phyloP scores from a whole-genome alignment of 2,329 filamentous ascomycete genomes.

The Beauveria varroae region DNA sequence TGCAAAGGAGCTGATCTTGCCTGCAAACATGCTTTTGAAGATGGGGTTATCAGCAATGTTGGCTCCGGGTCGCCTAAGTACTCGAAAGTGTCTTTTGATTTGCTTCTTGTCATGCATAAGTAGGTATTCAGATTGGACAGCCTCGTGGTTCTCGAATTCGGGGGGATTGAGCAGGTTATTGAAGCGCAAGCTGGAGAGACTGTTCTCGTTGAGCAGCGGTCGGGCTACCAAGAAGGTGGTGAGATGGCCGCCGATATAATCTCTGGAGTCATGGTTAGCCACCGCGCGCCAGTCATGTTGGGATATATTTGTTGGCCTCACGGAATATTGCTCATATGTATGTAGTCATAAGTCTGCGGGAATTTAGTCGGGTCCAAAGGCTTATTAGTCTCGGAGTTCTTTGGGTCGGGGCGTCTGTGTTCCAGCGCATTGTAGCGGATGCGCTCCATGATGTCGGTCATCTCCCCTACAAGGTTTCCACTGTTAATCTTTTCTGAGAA shows the following conservation, averaged over 20 bases:
- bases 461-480: slow-evolving; percentile 24
- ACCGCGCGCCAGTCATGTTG: neutral
- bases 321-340: slow-evolving; percentile 25
- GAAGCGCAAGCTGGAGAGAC: slow-evolving; percentile 18
- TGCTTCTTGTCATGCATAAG: slow-evolving; percentile 20
- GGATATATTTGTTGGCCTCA: slow-evolving; percentile 8
- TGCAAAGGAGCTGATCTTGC: neutral
- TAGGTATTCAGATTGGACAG: slow-evolving; percentile 23
- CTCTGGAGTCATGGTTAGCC: slow-evolving; percentile 12
- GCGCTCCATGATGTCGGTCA: slow-evolving; percentile 23
- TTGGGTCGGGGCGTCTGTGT: slow-evolving; percentile 4
- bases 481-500: neutral
- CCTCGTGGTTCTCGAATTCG: slow-evolving; percentile 17
- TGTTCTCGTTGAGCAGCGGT: slow-evolving; percentile 19
- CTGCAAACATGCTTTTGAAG: neutral
- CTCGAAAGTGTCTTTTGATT: slow-evolving; percentile 19
- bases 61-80: slow-evolving; percentile 5
- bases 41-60: neutral
- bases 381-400: neutral
- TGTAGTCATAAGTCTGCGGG: slow-evolving; percentile 20
- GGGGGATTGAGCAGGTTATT: slow-evolving; percentile 21
- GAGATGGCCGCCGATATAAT: slow-evolving; percentile 23
- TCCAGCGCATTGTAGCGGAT: slow-evolving; percentile 20
- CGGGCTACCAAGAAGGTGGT: slow-evolving; percentile 17
- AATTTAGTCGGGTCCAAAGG: slow-evolving; percentile 17